Conservation (phyloP, 2,329 filamentous ascomycete genomes). For the Boeremia lycopersici region DNA sequence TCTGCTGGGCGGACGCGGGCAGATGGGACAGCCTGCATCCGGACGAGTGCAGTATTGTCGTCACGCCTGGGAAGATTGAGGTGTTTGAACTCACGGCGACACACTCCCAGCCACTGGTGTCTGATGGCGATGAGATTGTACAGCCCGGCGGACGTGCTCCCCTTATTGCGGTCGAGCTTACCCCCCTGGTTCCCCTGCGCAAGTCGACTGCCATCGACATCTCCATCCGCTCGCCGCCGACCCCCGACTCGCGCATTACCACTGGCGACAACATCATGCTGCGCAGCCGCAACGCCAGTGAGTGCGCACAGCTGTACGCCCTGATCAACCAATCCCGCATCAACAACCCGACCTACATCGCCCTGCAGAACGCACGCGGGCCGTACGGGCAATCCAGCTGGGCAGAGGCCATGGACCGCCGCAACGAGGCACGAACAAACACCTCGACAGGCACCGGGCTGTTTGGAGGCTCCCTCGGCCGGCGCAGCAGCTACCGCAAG, state of each 20-base stretch:
- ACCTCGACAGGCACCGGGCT: conserved; percentile 54
- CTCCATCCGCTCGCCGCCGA: conserved; percentile 87
- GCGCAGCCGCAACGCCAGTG: conserved; percentile 75
- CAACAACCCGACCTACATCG: conserved; percentile 89
- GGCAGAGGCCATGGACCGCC: conserved; percentile 60
- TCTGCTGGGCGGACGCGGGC: conserved; percentile 65
- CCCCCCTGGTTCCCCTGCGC: conserved; percentile 85
- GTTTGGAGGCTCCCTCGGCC: conserved; percentile 53
- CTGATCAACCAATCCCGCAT: conserved; percentile 88
- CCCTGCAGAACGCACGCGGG: conserved; percentile 74
- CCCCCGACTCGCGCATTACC: conserved; percentile 71
- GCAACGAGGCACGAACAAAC: conserved; percentile 52
- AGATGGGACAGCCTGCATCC: conserved; percentile 66
- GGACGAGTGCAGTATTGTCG: conserved; percentile 66
- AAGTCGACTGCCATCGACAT: conserved; percentile 93
- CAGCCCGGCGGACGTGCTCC: conserved; percentile 52
- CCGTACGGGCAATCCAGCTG: conserved; percentile 53
- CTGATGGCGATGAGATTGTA: conserved; percentile 49
- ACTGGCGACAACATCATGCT: conserved; percentile 84
- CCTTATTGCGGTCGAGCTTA: conserved; percentile 78
- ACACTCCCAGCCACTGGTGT: conserved; percentile 51
- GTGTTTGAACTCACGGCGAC: conserved; percentile 62
- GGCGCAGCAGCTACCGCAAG: conserved; percentile 62
- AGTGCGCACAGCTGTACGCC: conserved; percentile 82
- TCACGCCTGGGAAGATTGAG: conserved; percentile 69